Evolutionary conservation across 106 monocot species (phyloP), one percentile per base, ranked within the genome.

Genomic region (Hemerocallis citrina): DNA sequence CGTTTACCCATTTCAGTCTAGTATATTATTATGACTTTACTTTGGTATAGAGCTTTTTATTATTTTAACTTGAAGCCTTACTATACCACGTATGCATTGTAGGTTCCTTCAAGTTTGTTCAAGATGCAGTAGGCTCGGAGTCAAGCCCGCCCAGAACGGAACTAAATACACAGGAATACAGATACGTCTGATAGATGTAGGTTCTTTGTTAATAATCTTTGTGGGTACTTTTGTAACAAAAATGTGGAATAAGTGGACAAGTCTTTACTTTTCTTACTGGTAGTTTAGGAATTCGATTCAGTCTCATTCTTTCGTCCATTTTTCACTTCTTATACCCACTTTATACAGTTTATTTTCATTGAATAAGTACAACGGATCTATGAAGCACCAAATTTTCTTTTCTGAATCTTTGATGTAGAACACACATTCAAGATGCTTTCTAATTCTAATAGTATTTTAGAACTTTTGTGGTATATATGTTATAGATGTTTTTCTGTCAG

Each of bases 91-190:
- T 0, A 32, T 61, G 0, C 52, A 3, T 48, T 67, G 19, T 52
- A 77, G 77, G 72, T 77, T 31, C 67, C 77, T 14, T 55, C 77
- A 45, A 67, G 55, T 50, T 61, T 67, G 55, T 67, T 72, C 37
- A 77, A 57, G 61, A 39, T 16, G 29, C 49, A 27, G 49, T 66
- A 66, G 49, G 9, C 16, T 6, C 3, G 29, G 31, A 9, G n/a
- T 36, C 57, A 35, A 57, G 35, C 35, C 7, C 3, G 16, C 3
- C 24, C 6, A 35, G 35, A 8, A 36, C n/a, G 33, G 1, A 55
- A 31, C 17, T 55, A 55, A 10, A 19, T 36, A 57, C 54, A 54
- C 54, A 54, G 54, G 54, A 29, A 10, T 15, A 54, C n/a, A n/a
- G n/a, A 54, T 54, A 29, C 32, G 1, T 27, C 31, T n/a, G 29